Conservation (phyloP, 208 protist species). For the Acanthamoeba triangularis region DNA sequence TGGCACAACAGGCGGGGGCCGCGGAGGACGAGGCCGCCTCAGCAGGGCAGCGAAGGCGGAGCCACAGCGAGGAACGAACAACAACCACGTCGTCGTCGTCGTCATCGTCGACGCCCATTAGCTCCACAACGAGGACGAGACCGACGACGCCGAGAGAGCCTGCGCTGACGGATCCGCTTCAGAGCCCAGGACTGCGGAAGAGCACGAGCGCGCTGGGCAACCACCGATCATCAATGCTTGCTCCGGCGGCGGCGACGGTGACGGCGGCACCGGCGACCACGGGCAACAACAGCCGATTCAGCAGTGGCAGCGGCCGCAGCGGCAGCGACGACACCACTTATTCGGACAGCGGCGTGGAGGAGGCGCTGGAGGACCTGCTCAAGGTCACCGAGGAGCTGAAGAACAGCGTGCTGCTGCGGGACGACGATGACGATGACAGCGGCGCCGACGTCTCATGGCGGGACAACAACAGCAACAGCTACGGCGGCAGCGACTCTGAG, state of each 20-base stretch:
- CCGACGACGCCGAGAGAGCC: too few species aligned
- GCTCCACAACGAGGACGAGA: too few species aligned
- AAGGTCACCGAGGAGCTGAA: slow-evolving; percentile 17
- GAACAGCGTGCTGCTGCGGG: neutral
- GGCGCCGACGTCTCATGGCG: neutral
- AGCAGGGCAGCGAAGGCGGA: neutral
- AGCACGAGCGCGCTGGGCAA: slow-evolving; percentile 1
- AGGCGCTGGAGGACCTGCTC: neutral
- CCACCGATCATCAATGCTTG: neutral
- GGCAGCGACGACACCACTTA: too few species aligned
- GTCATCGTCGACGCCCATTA: too few species aligned
- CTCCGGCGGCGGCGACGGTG: too few species aligned
- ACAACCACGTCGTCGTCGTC: too few species aligned
- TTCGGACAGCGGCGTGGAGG: neutral
- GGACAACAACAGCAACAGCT: neutral
- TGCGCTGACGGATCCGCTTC: too few species aligned
- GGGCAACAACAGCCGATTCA: neutral
- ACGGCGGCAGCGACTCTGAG: neutral
- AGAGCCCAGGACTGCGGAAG: neutral
- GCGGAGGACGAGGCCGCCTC: neutral
- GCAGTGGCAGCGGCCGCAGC: too few species aligned
- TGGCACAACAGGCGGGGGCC: neutral
- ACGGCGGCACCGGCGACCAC: neutral
- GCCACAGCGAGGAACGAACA: neutral
- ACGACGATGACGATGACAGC: neutral